Evolutionary conservation across 192 early-diverging fungal species (phyloP).

Genomic region (Chytriomyces sp.): DNA sequence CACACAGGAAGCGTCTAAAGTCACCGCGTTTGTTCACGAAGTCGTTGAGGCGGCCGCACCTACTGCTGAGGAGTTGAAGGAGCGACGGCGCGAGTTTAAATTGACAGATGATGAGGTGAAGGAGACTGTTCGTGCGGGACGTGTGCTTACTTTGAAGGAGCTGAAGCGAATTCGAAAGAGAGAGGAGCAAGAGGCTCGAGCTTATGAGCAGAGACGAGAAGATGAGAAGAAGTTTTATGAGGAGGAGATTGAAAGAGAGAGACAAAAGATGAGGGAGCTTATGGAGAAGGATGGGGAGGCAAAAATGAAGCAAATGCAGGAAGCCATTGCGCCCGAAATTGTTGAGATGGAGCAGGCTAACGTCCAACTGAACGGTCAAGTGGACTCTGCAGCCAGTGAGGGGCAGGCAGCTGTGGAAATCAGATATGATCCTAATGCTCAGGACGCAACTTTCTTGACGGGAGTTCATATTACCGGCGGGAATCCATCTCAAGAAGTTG

Average conservation of each 20-base stretch:
- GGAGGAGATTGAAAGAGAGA: conserved; percentile 23
- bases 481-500: background rate
- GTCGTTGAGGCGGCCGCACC: background rate
- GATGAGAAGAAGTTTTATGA: conserved; percentile 17
- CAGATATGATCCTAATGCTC: conserved; percentile 45
- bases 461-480: conserved; percentile 61
- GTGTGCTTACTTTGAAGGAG: conserved; percentile 49
- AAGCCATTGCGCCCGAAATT: background rate
- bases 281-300: background rate
- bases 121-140: conserved; percentile 51
- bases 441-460: conserved; percentile 59
- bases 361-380: too few relatives aligned
- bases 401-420: conserved; percentile 13
- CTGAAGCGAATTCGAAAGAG: conserved; percentile 40
- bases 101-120: conserved; percentile 58
- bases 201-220: background rate
- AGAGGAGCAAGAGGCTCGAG: conserved; percentile 13
- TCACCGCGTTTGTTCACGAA: background rate
- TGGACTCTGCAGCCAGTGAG: too few relatives aligned
- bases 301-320: background rate
- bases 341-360: background rate
- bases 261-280: conserved; percentile 18
- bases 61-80: conserved; percentile 16
- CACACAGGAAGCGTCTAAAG: background rate
- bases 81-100: conserved; percentile 44